Base-by-base conservation (phyloP, 1,284 basidiomycete species). In the Apiotrichum gamsii region DNA sequence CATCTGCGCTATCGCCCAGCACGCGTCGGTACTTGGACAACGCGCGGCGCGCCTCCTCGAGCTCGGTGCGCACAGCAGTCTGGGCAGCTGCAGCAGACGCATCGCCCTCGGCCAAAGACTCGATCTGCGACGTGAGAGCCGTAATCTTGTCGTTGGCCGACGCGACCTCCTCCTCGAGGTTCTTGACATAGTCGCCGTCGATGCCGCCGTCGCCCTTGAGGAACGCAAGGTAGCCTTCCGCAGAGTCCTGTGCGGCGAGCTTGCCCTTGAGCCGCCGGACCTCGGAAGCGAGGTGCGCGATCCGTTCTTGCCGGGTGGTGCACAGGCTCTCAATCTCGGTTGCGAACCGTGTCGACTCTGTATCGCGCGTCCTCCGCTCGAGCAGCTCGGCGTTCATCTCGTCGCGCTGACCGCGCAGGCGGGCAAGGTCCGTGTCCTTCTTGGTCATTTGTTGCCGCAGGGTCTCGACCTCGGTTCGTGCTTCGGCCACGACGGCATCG, bases 351-450 rank as follows among this genome's bases (percentile, higher is more conserved):
- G 57, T 34, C 65, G 83, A 85, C 45, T 82, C 75, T 35, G 71
- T 68, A 32, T 90, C 86, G 54, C 78, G 80, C 21, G 81, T 78
- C 64, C 80, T 83, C 46, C 84, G 78, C 63, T 91, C 87, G 30
- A 77, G 72, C 30, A 90, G 62, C 60, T 94, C 88, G 2, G 83
- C 80, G 13, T 74, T 72, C 37, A 80, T 74, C 52, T 89, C 85
- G 61, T 95, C 90, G 31, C 90, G 81, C 56, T 84, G 79, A 39
- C 85, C 84, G 21, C 91, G 81, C 28, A 95, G 75, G 37, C 91
- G 81, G 15, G 78, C 74, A 49, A 83, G 78, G 56, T 95, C 90
- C 1, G 75, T 70, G 60, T 93, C 87, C 43, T 84, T 81, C 62
- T 83, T 85, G 13, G 39, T 39, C 5, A 65, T 54, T 37, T 67